Evolutionary conservation across 2,329 filamentous ascomycete species (phyloP).

Genomic region (Xylariaceae sp.): DNA sequence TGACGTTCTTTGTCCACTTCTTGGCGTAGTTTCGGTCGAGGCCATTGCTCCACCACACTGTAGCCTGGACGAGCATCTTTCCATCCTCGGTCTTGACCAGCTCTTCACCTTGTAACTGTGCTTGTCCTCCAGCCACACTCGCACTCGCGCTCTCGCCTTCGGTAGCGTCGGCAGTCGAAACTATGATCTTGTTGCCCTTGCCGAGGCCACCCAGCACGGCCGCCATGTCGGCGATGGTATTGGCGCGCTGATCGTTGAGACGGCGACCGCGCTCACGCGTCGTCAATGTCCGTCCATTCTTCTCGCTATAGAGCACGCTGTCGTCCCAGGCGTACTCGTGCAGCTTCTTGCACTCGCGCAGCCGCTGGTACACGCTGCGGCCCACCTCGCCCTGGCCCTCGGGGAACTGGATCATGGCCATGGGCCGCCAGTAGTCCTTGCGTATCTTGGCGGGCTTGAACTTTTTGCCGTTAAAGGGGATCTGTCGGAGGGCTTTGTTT

Average conservation of each 20-base stretch:
- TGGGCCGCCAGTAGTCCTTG: constrained; percentile 70
- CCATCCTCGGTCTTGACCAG: neutral
- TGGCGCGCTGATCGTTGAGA: constrained; percentile 67
- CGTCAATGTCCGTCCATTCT: constrained; percentile 44
- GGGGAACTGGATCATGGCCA: constrained; percentile 66
- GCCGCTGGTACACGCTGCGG: constrained; percentile 65
- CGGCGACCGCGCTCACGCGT: constrained; percentile 55
- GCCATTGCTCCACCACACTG: constrained; percentile 60
- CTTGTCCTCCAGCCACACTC: constrained; percentile 45
- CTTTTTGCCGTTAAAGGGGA: constrained; percentile 72
- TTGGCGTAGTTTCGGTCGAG: constrained; percentile 55
- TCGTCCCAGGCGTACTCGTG: constrained; percentile 69
- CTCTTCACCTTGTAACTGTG: constrained; percentile 36
- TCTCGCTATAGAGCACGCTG: constrained; percentile 50
- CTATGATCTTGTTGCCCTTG: constrained; percentile 57
- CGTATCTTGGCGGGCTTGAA: constrained; percentile 67
- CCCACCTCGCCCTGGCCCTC: constrained; percentile 59
- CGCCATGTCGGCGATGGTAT: constrained; percentile 69
- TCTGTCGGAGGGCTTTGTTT: constrained; percentile 36
- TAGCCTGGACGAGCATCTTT: constrained; percentile 47
- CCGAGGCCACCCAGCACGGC: constrained; percentile 60
- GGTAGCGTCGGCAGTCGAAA: constrained; percentile 11
- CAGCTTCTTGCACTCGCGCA: constrained; percentile 68
- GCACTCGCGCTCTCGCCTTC: constrained; percentile 16
- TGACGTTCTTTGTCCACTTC: constrained; percentile 60